phyloP scores from a whole-genome alignment of 1,139 yeast species.

The Oligophagozyma castellii region DNA sequence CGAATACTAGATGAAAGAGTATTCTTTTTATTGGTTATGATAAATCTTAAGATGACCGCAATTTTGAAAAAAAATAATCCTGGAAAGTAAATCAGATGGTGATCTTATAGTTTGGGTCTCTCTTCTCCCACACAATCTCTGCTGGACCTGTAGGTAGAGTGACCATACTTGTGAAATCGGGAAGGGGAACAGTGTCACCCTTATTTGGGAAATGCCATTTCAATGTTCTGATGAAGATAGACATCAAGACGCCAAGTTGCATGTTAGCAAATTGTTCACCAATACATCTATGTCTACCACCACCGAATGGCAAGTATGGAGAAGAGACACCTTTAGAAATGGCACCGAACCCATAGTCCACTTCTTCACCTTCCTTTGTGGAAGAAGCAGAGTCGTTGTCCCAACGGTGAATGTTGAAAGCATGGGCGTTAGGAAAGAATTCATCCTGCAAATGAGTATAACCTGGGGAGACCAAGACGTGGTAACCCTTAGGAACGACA shows the following conservation, averaged over 20 bases:
- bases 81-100: too few relatives aligned
- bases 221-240: constrained; percentile 61
- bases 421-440: constrained; percentile 61
- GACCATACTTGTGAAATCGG: constrained; percentile 88
- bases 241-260: constrained; percentile 78
- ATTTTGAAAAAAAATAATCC: constrained; percentile 1
- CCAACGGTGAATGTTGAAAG: constrained; percentile 87
- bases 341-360: constrained; percentile 93
- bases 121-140: constrained; percentile 59
- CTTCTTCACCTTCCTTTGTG: constrained; percentile 33
- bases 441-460: constrained; percentile 65
- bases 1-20: constrained; percentile 5
- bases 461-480: constrained; percentile 89
- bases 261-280: constrained; percentile 97
- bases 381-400: constrained; percentile 35
- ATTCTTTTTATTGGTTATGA: constrained; percentile 1
- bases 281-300: constrained; percentile 98
- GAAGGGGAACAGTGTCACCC: constrained; percentile 44
- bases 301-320: constrained; percentile 96
- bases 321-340: constrained; percentile 91
- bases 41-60: constrained; percentile 2
- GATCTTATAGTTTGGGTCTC: constrained; percentile 24
- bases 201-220: constrained; percentile 60
- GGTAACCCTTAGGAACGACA: constrained; percentile 81
- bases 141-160: constrained; percentile 81